Evolutionary conservation across 108 stramenopile genomes (phyloP), one percentile per base, ranked within the genome.

Genomic region (Skeletonema potamos): DNA sequence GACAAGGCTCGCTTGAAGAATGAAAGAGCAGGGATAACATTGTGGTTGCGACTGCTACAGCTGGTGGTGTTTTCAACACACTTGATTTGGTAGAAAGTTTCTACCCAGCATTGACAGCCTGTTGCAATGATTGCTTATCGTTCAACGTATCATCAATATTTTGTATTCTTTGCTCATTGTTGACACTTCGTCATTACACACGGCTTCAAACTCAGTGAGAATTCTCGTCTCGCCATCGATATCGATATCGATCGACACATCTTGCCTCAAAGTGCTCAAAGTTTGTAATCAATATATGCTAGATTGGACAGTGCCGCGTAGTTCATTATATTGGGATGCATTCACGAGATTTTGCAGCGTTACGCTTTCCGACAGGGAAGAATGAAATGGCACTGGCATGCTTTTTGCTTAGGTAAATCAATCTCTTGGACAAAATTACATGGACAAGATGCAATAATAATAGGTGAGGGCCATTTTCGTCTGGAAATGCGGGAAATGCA

Each of bases 261-360:
- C 68, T 29, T 87, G 82, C n/a, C 86, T 84, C 11, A 82, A 51
- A 3, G 44, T 46, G 11, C 86, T 84, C 11, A 82, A 51, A 3
- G 44, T 46, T 46, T 20, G 3, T 46, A 17, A 20, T 46, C 44
- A 6, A 18, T n/a, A n/a, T n/a, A n/a, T 3, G 44, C n/a, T 1
- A 1, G 81, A 67, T 28, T 73, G 66, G 44, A 85, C 79, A 32
- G 85, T 66, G 15, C 86, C 86, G 6, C 39, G 39, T 61, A 85
- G 85, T 28, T 77, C 84, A 66, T 87, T 87, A 71, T 78, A 69
- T 29, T 87, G 72, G 1, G 68, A 54, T 15, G 73, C 64, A 17
- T 87, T 87, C 22, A 66, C 44, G 20, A 87, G 66, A 27, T 76
- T 72, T 27, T 85, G 58, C 20, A 87, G 82, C 24, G 82, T 43